Evolutionary conservation across 352 stramenopile genomes (phyloP).

Genomic region (Vaucheria bursata): DNA sequence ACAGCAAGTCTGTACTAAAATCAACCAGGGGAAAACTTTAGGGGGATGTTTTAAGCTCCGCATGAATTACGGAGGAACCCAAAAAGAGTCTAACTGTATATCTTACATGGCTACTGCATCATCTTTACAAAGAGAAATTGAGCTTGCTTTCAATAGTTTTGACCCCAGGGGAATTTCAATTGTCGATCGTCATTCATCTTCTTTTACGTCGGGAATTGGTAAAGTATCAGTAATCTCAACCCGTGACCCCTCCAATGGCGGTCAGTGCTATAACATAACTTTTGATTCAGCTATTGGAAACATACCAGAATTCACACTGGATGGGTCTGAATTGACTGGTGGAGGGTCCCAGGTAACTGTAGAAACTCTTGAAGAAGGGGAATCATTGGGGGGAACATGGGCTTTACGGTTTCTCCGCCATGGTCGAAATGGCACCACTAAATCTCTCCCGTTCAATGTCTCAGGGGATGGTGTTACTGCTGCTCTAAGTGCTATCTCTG

Average conservation of each 20-base stretch:
- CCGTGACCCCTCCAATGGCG: conserved; percentile 55
- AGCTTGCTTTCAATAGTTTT: conserved; percentile 55
- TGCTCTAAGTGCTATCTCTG: conserved; percentile 53
- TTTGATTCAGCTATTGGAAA: conserved; percentile 73
- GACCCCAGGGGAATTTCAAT: conserved; percentile 9
- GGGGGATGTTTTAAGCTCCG: conserved; percentile 31
- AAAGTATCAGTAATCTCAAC: conserved; percentile 30
- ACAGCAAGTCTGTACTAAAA: conserved; percentile 53
- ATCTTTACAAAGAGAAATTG: conserved; percentile 53
- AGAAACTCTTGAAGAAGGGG: conserved; percentile 66
- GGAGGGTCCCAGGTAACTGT: conserved; percentile 62
- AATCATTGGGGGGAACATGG: conserved; percentile 73
- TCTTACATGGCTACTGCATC: conserved; percentile 27
- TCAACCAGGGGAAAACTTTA: conserved; percentile 52
- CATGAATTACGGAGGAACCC: not conserved
- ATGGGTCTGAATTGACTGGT: conserved; percentile 56
- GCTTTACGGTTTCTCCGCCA: conserved; percentile 61
- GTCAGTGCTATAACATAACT: conserved; percentile 73
- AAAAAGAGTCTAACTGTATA: conserved; percentile 39
- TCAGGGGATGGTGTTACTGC: conserved; percentile 57
- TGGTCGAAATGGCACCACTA: conserved; percentile 47
- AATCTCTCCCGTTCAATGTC: conserved; percentile 61
- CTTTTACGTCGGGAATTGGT: conserved; percentile 46
- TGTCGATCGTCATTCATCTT: not conserved
- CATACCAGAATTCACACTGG: conserved; percentile 58